Percentiles rank a stretch among this genome's conserved stretches.
These are phyloP conservation scores for Arthrinium puccinioides DNA, from an alignment of 2,329 filamentous ascomycete species.

Conservation along the genomic window DNA sequence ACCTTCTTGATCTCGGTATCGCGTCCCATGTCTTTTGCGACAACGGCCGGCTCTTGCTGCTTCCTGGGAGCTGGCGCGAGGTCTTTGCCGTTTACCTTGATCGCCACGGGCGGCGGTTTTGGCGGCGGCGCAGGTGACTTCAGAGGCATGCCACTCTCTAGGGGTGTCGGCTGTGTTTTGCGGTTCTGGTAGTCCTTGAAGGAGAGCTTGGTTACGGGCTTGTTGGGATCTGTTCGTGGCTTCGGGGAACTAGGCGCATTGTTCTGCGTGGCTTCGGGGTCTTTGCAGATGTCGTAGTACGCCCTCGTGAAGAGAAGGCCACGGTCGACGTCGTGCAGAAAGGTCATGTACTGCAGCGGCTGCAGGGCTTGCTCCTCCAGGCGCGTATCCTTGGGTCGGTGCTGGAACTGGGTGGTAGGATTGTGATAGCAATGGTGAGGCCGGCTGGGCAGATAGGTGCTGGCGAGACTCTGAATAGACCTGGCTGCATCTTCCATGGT, in stretches of 20 bases:
- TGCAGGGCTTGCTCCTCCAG: slow-evolving; percentile 42
- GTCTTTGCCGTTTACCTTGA: slow-evolving; percentile 18
- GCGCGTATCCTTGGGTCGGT: slow-evolving; percentile 29
- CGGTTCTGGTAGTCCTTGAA: slow-evolving; percentile 54
- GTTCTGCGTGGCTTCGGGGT: slow-evolving; percentile 33
- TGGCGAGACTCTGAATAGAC: slow-evolving; percentile 44
- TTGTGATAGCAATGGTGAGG: slow-evolving; percentile 47
- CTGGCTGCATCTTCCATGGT: slow-evolving; percentile 53
- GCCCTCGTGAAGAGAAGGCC: slow-evolving; percentile 49
- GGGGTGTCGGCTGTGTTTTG: slow-evolving; percentile 21
- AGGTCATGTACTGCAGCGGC: slow-evolving; percentile 50
- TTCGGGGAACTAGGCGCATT: slow-evolving; percentile 16
- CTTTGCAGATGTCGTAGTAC: slow-evolving; percentile 50
- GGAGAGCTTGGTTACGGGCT: slow-evolving; percentile 42
- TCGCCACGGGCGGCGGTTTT: slow-evolving; percentile 7
- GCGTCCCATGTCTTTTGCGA: slow-evolving; percentile 16
- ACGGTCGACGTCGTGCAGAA: slow-evolving; percentile 50
- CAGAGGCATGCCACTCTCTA: slow-evolving; percentile 13
- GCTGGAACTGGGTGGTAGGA: slow-evolving; percentile 38
- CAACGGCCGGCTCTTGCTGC: slow-evolving; percentile 5
- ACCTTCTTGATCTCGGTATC: slow-evolving; percentile 15
- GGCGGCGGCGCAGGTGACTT: slow-evolving; percentile 8
- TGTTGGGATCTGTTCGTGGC: slow-evolving; percentile 30
- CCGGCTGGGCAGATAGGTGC: slow-evolving; percentile 43
- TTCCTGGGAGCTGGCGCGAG: slow-evolving; percentile 19